Evolutionary conservation across 306 rosid species (phyloP).

Genomic region (Ormosia semicastrata): DNA sequence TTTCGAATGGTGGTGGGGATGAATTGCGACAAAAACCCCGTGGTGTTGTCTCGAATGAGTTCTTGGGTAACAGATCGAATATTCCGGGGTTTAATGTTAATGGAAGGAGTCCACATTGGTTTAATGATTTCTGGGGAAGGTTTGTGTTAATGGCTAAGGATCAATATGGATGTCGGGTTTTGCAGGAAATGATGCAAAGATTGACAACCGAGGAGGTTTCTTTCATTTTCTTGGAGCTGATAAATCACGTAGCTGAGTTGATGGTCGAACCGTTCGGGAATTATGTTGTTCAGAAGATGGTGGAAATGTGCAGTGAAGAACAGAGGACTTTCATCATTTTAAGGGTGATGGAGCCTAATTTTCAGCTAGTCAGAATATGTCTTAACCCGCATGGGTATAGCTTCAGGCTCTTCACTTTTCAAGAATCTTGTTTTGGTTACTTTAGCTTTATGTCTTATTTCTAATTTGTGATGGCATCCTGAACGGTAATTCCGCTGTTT

Average conservation of each 20-base stretch:
- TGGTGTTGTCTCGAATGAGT: neutral
- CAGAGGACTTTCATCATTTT: conserved; percentile 49
- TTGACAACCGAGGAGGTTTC: conserved; percentile 15
- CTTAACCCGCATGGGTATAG: conserved; percentile 54
- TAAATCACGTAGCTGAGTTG: conserved; percentile 33
- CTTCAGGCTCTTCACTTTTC: neutral
- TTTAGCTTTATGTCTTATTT: neutral
- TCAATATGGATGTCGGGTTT: conserved; percentile 32
- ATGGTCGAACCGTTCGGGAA: conserved; percentile 53
- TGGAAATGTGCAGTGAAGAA: conserved; percentile 46
- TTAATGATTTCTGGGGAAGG: conserved; percentile 20
- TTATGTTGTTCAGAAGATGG: conserved; percentile 55
- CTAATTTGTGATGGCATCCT: neutral
- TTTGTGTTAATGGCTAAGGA: conserved; percentile 43
- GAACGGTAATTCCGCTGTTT: neutral
- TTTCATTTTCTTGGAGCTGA: conserved; percentile 37
- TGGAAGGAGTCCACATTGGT: conserved; percentile 4
- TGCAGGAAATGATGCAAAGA: conserved; percentile 38
- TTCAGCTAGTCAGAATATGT: conserved; percentile 37
- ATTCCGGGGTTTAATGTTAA: neutral
- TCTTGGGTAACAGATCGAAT: neutral
- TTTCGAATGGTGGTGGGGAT: neutral
- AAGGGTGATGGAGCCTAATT: neutral
- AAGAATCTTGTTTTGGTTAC: neutral
- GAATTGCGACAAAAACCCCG: neutral